Percentiles rank a stretch among this genome's conserved stretches.
Evolutionary conservation across 2,329 filamentous ascomycete genomes (phyloP).

Genomic region (Ilyonectria robusta): DNA sequence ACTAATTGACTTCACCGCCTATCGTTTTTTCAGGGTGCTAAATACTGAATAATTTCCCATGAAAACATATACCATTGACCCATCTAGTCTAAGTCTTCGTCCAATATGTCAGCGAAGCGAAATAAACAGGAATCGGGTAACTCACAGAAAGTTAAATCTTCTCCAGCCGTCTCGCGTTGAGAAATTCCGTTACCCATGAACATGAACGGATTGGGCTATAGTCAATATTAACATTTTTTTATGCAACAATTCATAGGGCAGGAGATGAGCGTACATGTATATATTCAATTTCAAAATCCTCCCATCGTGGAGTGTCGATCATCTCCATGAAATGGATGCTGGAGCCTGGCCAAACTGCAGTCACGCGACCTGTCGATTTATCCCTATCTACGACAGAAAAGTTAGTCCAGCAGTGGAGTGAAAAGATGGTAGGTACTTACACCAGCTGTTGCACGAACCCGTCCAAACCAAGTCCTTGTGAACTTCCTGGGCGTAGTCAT

Average conservation of each 20-base stretch:
- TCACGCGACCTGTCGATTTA: not conserved
- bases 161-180: constrained; percentile 6
- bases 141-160: constrained; percentile 16
- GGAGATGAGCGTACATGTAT: not conserved
- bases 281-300: constrained; percentile 10
- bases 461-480: constrained; percentile 17
- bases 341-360: constrained; percentile 12
- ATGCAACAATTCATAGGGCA: not conserved
- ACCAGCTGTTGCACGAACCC: constrained; percentile 18
- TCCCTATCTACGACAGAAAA: not conserved
- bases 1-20: too few relatives aligned
- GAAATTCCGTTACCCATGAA: constrained; percentile 19
- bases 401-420: not conserved
- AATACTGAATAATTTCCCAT: too few relatives aligned
- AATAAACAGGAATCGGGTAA: not conserved
- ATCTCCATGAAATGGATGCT: constrained; percentile 17
- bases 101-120: not conserved
- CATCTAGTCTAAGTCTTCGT: not conserved
- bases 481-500: constrained; percentile 4
- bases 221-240: not conserved
- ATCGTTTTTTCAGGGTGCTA: too few relatives aligned
- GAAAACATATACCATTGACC: not conserved
- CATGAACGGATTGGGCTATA: not conserved
- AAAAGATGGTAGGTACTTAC: not conserved
- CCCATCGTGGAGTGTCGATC: constrained; percentile 11